Evolutionary conservation across 139 green algal genomes (phyloP), one percentile per base, ranked within the genome.

Genomic region (Chlorella vulgaris): DNA sequence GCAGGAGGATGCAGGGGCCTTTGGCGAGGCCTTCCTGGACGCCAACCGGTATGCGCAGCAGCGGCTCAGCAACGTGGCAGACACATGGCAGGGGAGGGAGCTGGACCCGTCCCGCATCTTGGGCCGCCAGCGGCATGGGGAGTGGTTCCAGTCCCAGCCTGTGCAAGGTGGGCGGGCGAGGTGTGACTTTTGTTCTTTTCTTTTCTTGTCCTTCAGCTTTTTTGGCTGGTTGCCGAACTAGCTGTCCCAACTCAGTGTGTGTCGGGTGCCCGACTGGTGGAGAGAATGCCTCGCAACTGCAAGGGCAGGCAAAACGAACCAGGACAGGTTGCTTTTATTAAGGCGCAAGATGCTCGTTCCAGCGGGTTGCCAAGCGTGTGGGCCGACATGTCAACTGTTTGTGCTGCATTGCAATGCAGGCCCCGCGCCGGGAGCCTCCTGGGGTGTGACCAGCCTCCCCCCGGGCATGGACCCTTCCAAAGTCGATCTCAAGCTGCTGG

Each of bases 51-150:
- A 43, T 42, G 88, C 71, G 8, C 42, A 42, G 2, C 74, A 80
- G 40, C 78, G 88, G 19, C 84, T 92, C 4, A 80, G 61, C 29
- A 86, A 86, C 47, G 86, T 90, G 70, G 76, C 62, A 51, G 61
- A 83, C 63, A 74, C 77, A 0, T 60, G 50, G 68, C 50, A 43
- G 42, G 81, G 81, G 5, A 87, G 86, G 6, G 53, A 84, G 55
- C 83, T 95, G 36, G 93, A 97, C 74, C 86, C 89, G 1, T 87
- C 89, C 7, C 78, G 89, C 76, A 92, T 95, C 81, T 74, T 97
- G 68, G 81, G 68, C 6, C 79, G 87, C 0, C 87, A 88, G 28
- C 81, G 93, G 2, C 93, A 97, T 65, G 85, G 87, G 0, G 93
- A 96, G 84, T 96, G 92, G 50, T 83, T 83, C 39, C 38, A 40